A percentile compares a stretch with the other conserved stretches of the same genome.
These are phyloP conservation scores for Coemansia sp. DNA, from an alignment of 192 early-diverging fungal genomes.

Conservation along the genomic window DNA sequence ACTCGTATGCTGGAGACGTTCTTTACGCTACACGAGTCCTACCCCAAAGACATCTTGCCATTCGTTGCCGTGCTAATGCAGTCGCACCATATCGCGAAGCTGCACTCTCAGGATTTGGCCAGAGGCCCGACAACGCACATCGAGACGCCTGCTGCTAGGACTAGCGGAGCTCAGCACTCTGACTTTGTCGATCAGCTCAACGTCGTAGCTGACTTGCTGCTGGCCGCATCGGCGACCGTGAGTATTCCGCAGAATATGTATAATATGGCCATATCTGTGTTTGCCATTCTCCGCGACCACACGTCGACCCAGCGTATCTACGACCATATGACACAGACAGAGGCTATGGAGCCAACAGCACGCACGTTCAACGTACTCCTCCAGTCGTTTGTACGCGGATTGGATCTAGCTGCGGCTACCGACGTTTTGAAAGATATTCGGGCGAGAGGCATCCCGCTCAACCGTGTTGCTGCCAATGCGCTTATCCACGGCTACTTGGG, in stretches of 20 bases:
- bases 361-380: slow-evolving; percentile 33
- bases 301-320: slow-evolving; percentile 26
- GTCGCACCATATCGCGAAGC: slow-evolving; percentile 16
- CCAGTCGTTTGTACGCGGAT: slow-evolving; percentile 28
- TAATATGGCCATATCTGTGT: slow-evolving; percentile 33
- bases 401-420: slow-evolving; percentile 8
- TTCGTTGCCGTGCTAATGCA: slow-evolving; percentile 15
- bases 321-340: slow-evolving; percentile 21
- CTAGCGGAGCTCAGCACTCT: not conserved
- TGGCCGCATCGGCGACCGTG: not conserved
- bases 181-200: slow-evolving; percentile 9
- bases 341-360: slow-evolving; percentile 27
- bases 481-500: slow-evolving; percentile 28
- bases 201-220: slow-evolving; percentile 1
- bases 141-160: not conserved
- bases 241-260: slow-evolving; percentile 29
- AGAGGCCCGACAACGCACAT: not conserved
- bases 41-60: slow-evolving; percentile 6
- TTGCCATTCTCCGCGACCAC: slow-evolving; percentile 26
- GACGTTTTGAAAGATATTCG: slow-evolving; percentile 18
- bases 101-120: not conserved
- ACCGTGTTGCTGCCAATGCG: slow-evolving; percentile 19
- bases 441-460: slow-evolving; percentile 9
- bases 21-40: not conserved
- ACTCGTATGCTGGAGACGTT: slow-evolving; percentile 21